These are phyloP conservation scores for Cotoneaster glaucophyllus DNA, from an alignment of 306 rosid genomes.

Conservation along the genomic window DNA sequence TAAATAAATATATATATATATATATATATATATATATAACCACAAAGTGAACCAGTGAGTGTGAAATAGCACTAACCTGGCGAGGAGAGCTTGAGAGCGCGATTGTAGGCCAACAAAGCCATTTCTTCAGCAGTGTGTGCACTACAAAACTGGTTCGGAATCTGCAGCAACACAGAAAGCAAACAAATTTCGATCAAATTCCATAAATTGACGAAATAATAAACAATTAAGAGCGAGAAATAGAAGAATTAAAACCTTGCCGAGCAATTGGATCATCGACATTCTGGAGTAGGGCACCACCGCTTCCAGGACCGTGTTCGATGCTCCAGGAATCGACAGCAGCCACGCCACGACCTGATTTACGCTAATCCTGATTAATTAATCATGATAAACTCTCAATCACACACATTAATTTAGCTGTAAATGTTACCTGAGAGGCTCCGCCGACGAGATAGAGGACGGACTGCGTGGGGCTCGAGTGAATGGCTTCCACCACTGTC, in stretches of 20 bases:
- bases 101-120: conserved; percentile 85
- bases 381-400: background rate
- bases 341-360: conserved; percentile 56
- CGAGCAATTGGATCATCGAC: conserved; percentile 68
- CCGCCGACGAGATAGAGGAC: conserved; percentile 74
- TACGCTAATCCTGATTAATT: background rate
- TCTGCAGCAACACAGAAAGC: conserved; percentile 26
- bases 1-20: too few species aligned
- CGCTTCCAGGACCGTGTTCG: conserved; percentile 72
- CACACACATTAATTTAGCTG: background rate
- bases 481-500: conserved; percentile 58
- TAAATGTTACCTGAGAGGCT: conserved; percentile 59
- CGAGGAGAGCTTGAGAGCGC: conserved; percentile 80
- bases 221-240: background rate
- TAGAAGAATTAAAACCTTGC: conserved; percentile 38
- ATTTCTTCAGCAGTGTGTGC: conserved; percentile 62
- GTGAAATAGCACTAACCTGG: conserved; percentile 42
- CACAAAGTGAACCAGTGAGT: too few species aligned
- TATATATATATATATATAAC: too few species aligned
- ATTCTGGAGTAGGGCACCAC: conserved; percentile 72
- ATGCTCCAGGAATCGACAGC: conserved; percentile 77
- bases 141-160: conserved; percentile 67
- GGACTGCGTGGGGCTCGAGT: conserved; percentile 55
- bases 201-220: background rate
- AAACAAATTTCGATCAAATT: background rate